A percentile compares a stretch with the other conserved stretches of the same genome.
These are phyloP conservation scores for Sarocladium brachiariae DNA, from an alignment of 2,329 filamentous ascomycete species.

Conservation along the genomic window DNA sequence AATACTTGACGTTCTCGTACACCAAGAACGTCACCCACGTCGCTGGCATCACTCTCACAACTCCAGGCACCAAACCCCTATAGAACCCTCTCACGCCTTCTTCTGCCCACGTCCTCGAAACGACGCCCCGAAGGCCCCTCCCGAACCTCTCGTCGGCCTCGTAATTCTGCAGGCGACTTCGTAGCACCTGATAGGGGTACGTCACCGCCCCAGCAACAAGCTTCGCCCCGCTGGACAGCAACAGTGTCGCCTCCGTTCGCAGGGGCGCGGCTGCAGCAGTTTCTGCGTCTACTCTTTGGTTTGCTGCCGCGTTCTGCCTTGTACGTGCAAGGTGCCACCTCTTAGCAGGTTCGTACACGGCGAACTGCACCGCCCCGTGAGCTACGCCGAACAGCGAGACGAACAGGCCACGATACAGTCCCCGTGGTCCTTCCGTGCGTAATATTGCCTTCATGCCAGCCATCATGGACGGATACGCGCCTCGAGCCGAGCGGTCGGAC, in stretches of 20 bases:
- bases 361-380: slow-evolving; percentile 92
- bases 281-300: slow-evolving; percentile 9
- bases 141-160: slow-evolving; percentile 70
- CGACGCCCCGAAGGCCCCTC: slow-evolving; percentile 62
- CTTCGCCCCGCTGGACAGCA: slow-evolving; percentile 74
- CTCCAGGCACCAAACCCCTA: slow-evolving; percentile 79
- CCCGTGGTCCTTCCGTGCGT: slow-evolving; percentile 62
- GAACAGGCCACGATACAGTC: slow-evolving; percentile 82
- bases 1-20: slow-evolving; percentile 85
- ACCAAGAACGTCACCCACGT: slow-evolving; percentile 97
- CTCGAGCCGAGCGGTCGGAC: slow-evolving; percentile 63
- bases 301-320: slow-evolving; percentile 13
- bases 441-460: slow-evolving; percentile 64
- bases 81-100: slow-evolving; percentile 85
- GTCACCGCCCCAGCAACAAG: slow-evolving; percentile 82
- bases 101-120: slow-evolving; percentile 65
- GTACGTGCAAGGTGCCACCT: slow-evolving; percentile 43
- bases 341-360: slow-evolving; percentile 75
- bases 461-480: slow-evolving; percentile 75
- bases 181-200: slow-evolving; percentile 91
- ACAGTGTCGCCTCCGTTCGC: slow-evolving; percentile 69
- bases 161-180: slow-evolving; percentile 84
- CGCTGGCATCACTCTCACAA: slow-evolving; percentile 85
- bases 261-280: slow-evolving; percentile 29
- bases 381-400: slow-evolving; percentile 80